phyloP scores from a whole-genome alignment of 345 rosid genomes.

The Barbarea vulgaris region DNA sequence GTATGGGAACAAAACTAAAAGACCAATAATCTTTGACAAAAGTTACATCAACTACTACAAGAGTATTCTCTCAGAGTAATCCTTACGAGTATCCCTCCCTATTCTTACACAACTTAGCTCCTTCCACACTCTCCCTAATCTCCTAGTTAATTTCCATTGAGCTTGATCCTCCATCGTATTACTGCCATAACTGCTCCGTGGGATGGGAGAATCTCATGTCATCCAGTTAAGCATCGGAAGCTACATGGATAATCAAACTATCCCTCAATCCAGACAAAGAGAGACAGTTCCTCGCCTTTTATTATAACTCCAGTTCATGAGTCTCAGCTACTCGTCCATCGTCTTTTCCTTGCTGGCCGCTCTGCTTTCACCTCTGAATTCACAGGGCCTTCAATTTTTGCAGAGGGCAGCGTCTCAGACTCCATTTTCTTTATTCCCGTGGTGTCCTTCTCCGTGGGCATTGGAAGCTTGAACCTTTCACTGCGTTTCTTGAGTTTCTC shows the following conservation, averaged over 20 bases:
- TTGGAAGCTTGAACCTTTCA: conserved; percentile 95
- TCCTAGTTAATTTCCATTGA: conserved; percentile 17
- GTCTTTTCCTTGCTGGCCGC: conserved; percentile 86
- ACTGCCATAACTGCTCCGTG: conserved; percentile 12
- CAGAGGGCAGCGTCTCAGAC: conserved; percentile 55
- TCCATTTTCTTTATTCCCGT: conserved; percentile 62
- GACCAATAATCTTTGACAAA: conserved; percentile 37
- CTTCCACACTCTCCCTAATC: conserved; percentile 26
- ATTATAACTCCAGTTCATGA: conserved; percentile 22
- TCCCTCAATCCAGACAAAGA: conserved; percentile 21
- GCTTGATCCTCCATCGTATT: conserved; percentile 21
- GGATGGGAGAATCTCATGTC: conserved; percentile 31
- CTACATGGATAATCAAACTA: conserved; percentile 22
- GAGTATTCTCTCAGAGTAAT: conserved; percentile 24
- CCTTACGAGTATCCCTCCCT: conserved; percentile 29
- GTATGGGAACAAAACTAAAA: conserved; percentile 32
- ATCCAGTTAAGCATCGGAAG: conserved; percentile 10
- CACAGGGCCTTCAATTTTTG: conserved; percentile 55
- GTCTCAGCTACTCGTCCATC: conserved; percentile 76
- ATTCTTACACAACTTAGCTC: conserved; percentile 36
- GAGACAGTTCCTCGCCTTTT: conserved; percentile 23
- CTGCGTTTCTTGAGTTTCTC: conserved; percentile 99
- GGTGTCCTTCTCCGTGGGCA: conserved; percentile 77
- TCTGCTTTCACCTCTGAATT: conserved; percentile 81
- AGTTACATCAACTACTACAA: conserved; percentile 35